Evolutionary conservation across 805 yeast species (phyloP), one percentile per base, ranked within the genome.

Genomic region (Myxozyma vanderwaltii): DNA sequence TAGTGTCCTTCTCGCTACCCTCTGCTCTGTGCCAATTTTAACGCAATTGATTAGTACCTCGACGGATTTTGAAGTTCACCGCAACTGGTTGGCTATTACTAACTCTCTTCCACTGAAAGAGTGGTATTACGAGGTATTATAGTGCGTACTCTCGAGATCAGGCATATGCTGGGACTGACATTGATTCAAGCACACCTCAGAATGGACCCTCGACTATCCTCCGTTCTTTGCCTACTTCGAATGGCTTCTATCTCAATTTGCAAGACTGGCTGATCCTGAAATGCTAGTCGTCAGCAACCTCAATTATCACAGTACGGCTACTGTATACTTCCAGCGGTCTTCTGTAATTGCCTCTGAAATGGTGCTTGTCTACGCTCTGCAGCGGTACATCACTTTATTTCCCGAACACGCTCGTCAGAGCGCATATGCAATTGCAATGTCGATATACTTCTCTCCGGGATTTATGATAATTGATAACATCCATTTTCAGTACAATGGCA

Each of bases 221-320:
- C 99, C 99, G 0, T 89, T 91, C 68, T 94, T 94, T 74, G 99
- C 99, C 0, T 91, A 90, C 73, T 92, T 94, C 67, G 99, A 94
- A 72, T 90, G 91, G 88, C 21, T 79, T 2, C 71, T 94, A 49
- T 79, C 96, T 0, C 85, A 79, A 29, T 38, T 61, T n/a, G 70
- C 68, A 2, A n/a, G 36, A 17, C 40, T 51, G n/a, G 40, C 62
- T 8, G 70, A 68, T 48, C 57, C 63, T 4, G 46, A 39, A 15
- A 68, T 68, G 68, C 59, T 68, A 8, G 48, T 36, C 13, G 47
- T 67, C 19, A 43, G 26, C 8, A 68, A 64, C 39, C 54, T 67
- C 19, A 35, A 56, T 24, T 67, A 67, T 41, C 59, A 52, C 19
- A 58, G 64, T 26, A 7, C 52, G 15, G 60, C 53, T 3, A 66